These are phyloP conservation scores for Ceratobasidium sp. DNA, from an alignment of 1,284 basidiomycete species.

Conservation along the genomic window DNA sequence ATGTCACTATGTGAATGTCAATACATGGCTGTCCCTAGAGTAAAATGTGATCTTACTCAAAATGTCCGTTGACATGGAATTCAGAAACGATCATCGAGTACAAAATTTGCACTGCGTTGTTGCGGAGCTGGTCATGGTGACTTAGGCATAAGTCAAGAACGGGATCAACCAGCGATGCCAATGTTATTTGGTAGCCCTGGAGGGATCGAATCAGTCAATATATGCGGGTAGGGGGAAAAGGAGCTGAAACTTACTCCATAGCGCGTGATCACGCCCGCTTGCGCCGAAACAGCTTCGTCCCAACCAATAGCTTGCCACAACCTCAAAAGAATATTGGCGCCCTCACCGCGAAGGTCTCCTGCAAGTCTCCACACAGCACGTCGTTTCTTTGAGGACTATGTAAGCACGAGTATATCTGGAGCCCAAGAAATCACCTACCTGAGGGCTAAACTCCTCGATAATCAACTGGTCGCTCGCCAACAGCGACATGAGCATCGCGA, in stretches of 20 bases:
- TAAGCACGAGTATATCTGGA: constrained; percentile 38
- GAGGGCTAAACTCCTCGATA: constrained; percentile 92
- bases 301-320: constrained; percentile 90
- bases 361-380: constrained; percentile 95
- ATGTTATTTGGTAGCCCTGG: constrained; percentile 81
- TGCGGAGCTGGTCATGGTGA: constrained; percentile 90
- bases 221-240: not conserved
- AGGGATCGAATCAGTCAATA: constrained; percentile 25
- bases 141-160: constrained; percentile 93
- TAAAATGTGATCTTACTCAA: constrained; percentile 47
- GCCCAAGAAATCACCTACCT: constrained; percentile 59
- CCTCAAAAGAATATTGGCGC: constrained; percentile 80
- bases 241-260: constrained; percentile 61
- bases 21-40: not conserved
- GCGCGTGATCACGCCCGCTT: constrained; percentile 58
- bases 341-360: constrained; percentile 93
- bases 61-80: constrained; percentile 79
- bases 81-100: constrained; percentile 97
- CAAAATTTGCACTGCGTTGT: constrained; percentile 89
- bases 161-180: constrained; percentile 87
- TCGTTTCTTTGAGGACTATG: constrained; percentile 68
- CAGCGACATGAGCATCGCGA: constrained; percentile 83
- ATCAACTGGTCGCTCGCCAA: constrained; percentile 89
- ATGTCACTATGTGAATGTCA: constrained; percentile 63
- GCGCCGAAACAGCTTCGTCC: constrained; percentile 59